phyloP scores from a whole-genome alignment of 2,329 filamentous ascomycete species.

The Cladosporium austrohemisphaericum region DNA sequence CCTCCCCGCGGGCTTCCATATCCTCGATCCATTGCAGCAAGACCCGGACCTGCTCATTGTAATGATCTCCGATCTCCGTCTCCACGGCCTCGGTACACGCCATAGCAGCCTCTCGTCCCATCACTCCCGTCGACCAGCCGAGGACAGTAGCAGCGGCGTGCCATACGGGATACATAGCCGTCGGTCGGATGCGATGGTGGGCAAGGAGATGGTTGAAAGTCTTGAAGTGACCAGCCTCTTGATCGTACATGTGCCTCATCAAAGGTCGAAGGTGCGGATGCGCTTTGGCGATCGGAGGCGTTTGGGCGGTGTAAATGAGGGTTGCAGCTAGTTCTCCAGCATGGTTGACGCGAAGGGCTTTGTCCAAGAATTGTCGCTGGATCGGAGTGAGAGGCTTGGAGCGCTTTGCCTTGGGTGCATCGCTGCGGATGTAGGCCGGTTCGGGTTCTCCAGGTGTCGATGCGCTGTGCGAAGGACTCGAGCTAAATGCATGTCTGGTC shows the following conservation, averaged over 20 bases:
- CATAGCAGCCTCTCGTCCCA: conserved; percentile 95
- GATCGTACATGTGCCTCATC: conserved; percentile 98
- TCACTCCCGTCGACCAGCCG: conserved; percentile 82
- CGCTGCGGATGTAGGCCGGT: neutral
- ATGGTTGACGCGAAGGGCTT: conserved; percentile 90
- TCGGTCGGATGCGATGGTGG: conserved; percentile 85
- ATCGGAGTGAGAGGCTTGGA: conserved; percentile 55
- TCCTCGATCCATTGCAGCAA: conserved; percentile 76
- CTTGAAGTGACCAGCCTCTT: conserved; percentile 81
- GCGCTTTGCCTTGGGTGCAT: conserved; percentile 12
- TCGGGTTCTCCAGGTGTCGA: conserved; percentile 1
- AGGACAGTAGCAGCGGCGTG: conserved; percentile 71
- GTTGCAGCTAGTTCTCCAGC: conserved; percentile 95
- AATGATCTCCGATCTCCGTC: conserved; percentile 94
- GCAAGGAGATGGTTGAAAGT: conserved; percentile 82
- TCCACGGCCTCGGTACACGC: conserved; percentile 97
- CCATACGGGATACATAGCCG: conserved; percentile 90
- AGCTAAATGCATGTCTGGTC: conserved; percentile 22
- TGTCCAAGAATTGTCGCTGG: conserved; percentile 71
- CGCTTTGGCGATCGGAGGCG: conserved; percentile 69
- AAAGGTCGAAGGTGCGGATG: conserved; percentile 85
- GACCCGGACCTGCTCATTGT: conserved; percentile 83
- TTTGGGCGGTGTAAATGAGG: conserved; percentile 88
- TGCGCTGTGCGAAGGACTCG: conserved; percentile 20
- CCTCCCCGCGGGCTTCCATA: conserved; percentile 73